These are phyloP conservation scores for Favolaschia claudopus DNA, from an alignment of 768 basidiomycete species.

Conservation along the genomic window DNA sequence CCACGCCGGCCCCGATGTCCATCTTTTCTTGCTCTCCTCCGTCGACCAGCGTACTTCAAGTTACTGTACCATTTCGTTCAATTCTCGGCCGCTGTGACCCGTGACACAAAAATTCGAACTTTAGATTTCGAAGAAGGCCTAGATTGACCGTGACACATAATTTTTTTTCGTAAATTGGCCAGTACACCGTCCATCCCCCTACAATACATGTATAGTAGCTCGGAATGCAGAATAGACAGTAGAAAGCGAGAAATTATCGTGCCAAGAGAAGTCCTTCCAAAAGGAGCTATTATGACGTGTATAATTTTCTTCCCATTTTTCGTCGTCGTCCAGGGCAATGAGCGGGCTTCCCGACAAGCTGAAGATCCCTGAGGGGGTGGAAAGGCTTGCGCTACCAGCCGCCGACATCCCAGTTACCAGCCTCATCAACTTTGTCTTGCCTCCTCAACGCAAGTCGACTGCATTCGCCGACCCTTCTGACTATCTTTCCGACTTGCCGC, in stretches of 20 bases:
- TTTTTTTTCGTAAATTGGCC: neutral
- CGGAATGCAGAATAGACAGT: neutral
- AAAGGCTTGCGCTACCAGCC: neutral
- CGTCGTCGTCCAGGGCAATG: too few species aligned
- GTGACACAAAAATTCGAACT: too few species aligned
- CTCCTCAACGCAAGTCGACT: neutral
- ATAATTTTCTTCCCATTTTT: too few species aligned
- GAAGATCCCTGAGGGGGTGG: too few species aligned
- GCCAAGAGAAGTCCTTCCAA: too few species aligned
- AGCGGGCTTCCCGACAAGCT: too few species aligned
- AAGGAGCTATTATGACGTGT: too few species aligned
- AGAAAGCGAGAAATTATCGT: too few species aligned
- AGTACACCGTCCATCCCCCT: neutral
- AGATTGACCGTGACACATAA: neutral
- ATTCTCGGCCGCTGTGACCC: neutral
- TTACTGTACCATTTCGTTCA: slow-evolving; percentile 2
- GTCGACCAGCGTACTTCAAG: too few species aligned
- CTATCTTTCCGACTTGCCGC: neutral
- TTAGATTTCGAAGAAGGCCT: neutral
- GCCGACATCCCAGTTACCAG: neutral
- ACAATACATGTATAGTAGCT: neutral
- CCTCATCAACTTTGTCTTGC: neutral
- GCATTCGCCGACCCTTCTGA: neutral
- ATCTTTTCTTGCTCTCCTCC: too few species aligned
- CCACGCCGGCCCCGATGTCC: too few species aligned